These are phyloP conservation scores for Botrytis sinoallii DNA, from an alignment of 2,329 filamentous ascomycete species.

Conservation along the genomic window DNA sequence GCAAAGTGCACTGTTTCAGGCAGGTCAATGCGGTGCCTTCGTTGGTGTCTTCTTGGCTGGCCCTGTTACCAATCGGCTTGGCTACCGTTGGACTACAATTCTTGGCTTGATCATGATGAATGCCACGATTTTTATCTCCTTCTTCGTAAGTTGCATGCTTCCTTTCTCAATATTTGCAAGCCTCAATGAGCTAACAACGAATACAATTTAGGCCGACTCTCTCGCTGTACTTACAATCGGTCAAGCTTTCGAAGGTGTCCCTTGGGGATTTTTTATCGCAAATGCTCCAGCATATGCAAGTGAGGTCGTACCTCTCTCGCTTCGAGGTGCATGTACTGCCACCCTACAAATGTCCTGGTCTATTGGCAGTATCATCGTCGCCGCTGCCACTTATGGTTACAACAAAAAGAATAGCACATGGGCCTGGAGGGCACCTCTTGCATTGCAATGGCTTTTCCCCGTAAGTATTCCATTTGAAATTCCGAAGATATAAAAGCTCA, in stretches of 20 bases:
- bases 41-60: conserved; percentile 59
- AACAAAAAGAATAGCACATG: conserved; percentile 37
- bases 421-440: conserved; percentile 50
- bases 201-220: not conserved
- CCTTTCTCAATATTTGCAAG: not conserved
- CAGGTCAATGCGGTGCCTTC: conserved; percentile 56
- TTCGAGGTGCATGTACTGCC: conserved; percentile 57
- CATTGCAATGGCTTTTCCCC: conserved; percentile 52
- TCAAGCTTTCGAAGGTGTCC: conserved; percentile 52
- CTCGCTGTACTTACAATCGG: conserved; percentile 38
- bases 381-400: conserved; percentile 54
- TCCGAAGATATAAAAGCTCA: not conserved
- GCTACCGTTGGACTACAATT: conserved; percentile 60
- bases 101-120: conserved; percentile 54
- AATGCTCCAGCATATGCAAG: conserved; percentile 61
- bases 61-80: conserved; percentile 56
- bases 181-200: not conserved
- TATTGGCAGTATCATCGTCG: conserved; percentile 59
- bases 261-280: conserved; percentile 65
- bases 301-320: conserved; percentile 58
- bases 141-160: conserved; percentile 41
- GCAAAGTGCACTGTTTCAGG: conserved; percentile 56
- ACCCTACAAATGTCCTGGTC: conserved; percentile 67
- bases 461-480: not conserved
- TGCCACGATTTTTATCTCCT: conserved; percentile 42